Evolutionary conservation across 176 grass and related monocot genomes (phyloP).

Genomic region (Paspalum notatum): DNA sequence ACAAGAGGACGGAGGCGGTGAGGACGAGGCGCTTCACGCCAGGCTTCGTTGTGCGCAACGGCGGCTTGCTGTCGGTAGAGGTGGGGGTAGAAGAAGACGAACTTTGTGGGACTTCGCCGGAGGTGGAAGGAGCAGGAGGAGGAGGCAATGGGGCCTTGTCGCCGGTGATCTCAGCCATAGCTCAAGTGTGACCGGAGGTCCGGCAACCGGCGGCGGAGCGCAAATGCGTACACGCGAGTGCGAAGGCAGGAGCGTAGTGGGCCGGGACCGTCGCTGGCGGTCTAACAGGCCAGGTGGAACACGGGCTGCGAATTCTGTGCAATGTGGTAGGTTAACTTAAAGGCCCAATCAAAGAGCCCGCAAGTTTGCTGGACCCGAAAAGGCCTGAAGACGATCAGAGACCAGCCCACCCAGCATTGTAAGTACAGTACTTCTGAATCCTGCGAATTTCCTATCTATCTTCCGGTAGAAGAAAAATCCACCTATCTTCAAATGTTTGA

Average conservation of each 20-base stretch:
- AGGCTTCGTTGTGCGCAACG: constrained; percentile 48
- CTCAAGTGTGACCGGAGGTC: not conserved
- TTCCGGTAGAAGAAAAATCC: too few relatives aligned
- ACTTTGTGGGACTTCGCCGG: not conserved
- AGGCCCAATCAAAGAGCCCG: not conserved
- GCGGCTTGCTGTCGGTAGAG: not conserved
- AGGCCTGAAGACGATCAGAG: not conserved
- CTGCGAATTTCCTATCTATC: too few relatives aligned
- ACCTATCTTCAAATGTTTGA: too few relatives aligned
- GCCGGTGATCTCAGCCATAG: constrained; percentile 57
- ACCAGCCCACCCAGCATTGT: not conserved
- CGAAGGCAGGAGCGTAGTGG: not conserved
- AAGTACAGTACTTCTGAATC: too few relatives aligned
- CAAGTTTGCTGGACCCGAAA: not conserved
- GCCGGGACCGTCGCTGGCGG: not conserved
- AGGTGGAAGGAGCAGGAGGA: not conserved
- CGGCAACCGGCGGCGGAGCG: not conserved
- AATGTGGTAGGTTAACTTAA: not conserved
- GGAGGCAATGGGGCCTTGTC: constrained; percentile 24
- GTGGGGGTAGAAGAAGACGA: not conserved
- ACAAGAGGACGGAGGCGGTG: constrained; percentile 69
- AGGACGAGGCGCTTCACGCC: constrained; percentile 76
- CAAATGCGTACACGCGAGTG: not conserved
- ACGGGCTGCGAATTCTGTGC: not conserved
- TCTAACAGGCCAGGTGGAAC: not conserved